Base-by-base conservation (phyloP, 1,284 basidiomycete genomes). In the Filobasidium uniguttulatum region DNA sequence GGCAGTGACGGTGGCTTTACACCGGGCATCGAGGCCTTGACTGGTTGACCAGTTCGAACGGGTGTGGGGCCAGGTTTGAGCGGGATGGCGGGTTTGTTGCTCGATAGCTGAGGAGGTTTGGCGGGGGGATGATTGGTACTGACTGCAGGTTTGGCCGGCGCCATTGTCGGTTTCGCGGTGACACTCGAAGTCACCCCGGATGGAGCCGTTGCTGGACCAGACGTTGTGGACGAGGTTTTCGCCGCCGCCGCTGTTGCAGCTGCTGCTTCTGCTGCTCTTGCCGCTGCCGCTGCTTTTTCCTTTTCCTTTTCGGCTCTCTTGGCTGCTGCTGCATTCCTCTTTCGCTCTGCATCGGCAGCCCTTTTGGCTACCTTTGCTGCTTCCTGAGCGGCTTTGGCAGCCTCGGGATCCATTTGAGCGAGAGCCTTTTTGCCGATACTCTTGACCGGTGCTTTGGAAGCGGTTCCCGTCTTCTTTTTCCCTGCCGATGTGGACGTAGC, bases 251-350 rank as follows among this genome's bases (percentile, higher is more conserved):
- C 19, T 23, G 25, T 25, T 10, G 41, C 25, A 14, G 41, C 19
- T 28, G 25, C 25, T 44, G 25, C 17, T 14, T 14, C 35, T 3
- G 54, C 54, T 23, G 48, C 44, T 36, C 50, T 50, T 2, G 54
- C 54, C 9, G 54, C 54, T 26, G 50, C 50, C 8, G 52, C 54
- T 23, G 50, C 52, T 44, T 50, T 54, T n/a, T 36, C 51, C 34
- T 48, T 36, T 37, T 48, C 48, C 40, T 38, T 53, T 50, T 48
- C 23, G 49, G 36, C 23, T 47, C 40, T 22, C 28, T 44, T 50
- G 46, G 53, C 37, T 28, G 44, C 45, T 33, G 44, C 45, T 37
- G 46, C 50, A 7, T 40, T 46, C n/a, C 46, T 45, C 19, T 52
- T 52, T 8, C 50, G 36, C 28, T 52, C 50, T 19, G 46, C 45